Percentiles rank a stretch among this genome's conserved stretches.
Conservation (phyloP, 352 stramenopile species). For the Globisporangium mamillatum region DNA sequence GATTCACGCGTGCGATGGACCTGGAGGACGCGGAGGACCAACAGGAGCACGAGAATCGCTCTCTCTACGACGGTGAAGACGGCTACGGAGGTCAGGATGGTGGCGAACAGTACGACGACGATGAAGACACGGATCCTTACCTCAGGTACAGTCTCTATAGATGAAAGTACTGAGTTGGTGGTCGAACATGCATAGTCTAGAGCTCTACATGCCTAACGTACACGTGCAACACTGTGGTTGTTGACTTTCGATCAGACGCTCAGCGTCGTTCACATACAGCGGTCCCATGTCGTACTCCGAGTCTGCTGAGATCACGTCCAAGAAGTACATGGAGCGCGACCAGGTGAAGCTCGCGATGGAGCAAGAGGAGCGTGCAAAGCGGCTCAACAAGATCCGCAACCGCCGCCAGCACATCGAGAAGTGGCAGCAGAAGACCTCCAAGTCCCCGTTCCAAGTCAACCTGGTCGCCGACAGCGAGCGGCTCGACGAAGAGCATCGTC, state of each 20-base stretch:
- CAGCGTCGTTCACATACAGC: slow-evolving; percentile 29
- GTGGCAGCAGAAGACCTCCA: slow-evolving; percentile 89
- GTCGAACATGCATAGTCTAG: neutral
- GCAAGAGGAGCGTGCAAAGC: slow-evolving; percentile 49
- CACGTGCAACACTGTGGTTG: no score
- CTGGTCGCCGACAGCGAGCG: slow-evolving; percentile 93
- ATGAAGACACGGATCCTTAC: slow-evolving; percentile 1
- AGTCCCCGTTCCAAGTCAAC: slow-evolving; percentile 92
- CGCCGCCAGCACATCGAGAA: slow-evolving; percentile 64
- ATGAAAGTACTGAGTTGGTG: no score
- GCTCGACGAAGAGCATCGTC: slow-evolving; percentile 88
- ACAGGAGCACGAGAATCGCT: slow-evolving; percentile 26
- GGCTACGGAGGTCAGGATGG: slow-evolving; percentile 3
- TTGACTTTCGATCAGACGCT: slow-evolving; percentile 15
- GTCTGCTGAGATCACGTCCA: slow-evolving; percentile 74
- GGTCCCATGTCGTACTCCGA: slow-evolving; percentile 42
- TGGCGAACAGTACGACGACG: slow-evolving; percentile 12
- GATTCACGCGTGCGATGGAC: slow-evolving; percentile 35
- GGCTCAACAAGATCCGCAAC: slow-evolving; percentile 60
- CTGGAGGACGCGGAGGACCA: slow-evolving; percentile 27
- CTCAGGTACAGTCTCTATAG: slow-evolving; percentile 6
- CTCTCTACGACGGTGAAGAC: slow-evolving; percentile 18
- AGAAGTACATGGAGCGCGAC: slow-evolving; percentile 72
- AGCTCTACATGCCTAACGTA: neutral
- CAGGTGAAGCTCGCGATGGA: slow-evolving; percentile 63